Conservation (phyloP, 805 yeast species). For the Cyberlindnera samutprakarnensis region DNA sequence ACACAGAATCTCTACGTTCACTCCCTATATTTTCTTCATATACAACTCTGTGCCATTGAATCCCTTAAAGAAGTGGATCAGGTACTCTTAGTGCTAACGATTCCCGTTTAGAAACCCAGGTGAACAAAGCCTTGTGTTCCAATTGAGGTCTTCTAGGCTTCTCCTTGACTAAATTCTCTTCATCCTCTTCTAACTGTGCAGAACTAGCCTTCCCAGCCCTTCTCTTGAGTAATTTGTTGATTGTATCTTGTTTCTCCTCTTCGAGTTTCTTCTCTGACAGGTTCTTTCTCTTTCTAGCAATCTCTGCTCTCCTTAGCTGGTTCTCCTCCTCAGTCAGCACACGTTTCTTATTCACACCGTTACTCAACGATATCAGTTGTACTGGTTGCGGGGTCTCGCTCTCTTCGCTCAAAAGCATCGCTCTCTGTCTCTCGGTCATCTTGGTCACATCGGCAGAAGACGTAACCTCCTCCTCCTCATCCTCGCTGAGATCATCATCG, state of each 20-base stretch:
- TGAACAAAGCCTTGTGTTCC: conserved; percentile 18
- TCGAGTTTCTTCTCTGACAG: conserved; percentile 75
- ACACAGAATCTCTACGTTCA: no score
- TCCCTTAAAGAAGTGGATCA: conserved; percentile 13
- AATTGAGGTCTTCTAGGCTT: conserved; percentile 19
- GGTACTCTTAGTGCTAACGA: conserved; percentile 14
- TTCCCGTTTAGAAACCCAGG: conserved; percentile 16
- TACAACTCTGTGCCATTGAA: no score
- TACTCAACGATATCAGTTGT: conserved; percentile 14
- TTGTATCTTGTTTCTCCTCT: conserved; percentile 88
- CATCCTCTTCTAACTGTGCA: conserved; percentile 15
- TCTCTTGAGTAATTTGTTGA: conserved; percentile 77
- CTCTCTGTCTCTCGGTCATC: conserved; percentile 24
- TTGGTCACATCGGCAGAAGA: conserved; percentile 16
- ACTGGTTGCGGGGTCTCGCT: conserved; percentile 5
- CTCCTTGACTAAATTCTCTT: conserved; percentile 9
- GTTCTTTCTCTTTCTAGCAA: conserved; percentile 82
- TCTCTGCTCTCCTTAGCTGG: conserved; percentile 75
- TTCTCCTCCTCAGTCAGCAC: conserved; percentile 77
- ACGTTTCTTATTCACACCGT: conserved; percentile 33
- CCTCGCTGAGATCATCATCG: conserved; percentile 17
- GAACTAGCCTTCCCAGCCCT: conserved; percentile 56
- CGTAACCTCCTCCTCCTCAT: conserved; percentile 9
- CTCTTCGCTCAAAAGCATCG: conserved; percentile 12
- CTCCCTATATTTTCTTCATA: no score